Conservation (phyloP, 2,329 filamentous ascomycete genomes). For the Cordyceps cicadae region DNA sequence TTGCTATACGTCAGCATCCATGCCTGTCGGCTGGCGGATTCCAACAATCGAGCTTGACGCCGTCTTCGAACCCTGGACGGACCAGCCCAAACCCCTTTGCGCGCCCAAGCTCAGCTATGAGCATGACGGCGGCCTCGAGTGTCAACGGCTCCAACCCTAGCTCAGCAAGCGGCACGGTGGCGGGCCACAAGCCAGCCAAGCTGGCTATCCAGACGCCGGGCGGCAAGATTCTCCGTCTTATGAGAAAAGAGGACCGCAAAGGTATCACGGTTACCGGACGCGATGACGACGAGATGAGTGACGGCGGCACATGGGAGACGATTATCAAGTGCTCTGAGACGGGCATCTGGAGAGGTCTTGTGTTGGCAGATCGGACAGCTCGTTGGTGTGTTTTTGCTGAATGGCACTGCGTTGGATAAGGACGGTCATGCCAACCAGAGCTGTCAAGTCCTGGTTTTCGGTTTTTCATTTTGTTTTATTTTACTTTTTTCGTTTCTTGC, state of each 20-base stretch:
- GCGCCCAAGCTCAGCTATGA: slow-evolving; percentile 55
- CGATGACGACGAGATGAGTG: slow-evolving; percentile 49
- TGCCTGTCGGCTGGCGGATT: slow-evolving; percentile 37
- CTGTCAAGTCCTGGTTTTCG: not conserved
- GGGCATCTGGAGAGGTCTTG: slow-evolving; percentile 72
- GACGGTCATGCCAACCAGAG: not conserved
- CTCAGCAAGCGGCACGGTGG: slow-evolving; percentile 42
- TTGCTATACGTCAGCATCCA: slow-evolving; percentile 88
- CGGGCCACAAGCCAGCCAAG: slow-evolving; percentile 80
- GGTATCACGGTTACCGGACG: slow-evolving; percentile 40
- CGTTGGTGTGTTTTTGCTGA: slow-evolving; percentile 91
- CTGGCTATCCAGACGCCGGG: slow-evolving; percentile 88
- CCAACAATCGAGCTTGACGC: slow-evolving; percentile 31
- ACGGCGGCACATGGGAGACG: slow-evolving; percentile 77
- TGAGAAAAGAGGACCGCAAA: slow-evolving; percentile 67
- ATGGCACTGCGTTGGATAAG: slow-evolving; percentile 54
- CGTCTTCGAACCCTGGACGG: slow-evolving; percentile 38
- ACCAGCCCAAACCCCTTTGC: slow-evolving; percentile 53
- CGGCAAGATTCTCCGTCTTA: slow-evolving; percentile 86
- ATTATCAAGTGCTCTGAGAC: slow-evolving; percentile 83
- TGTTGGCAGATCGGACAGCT: slow-evolving; percentile 74
- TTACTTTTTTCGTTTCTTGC: slow-evolving; percentile 3
- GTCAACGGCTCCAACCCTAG: slow-evolving; percentile 50
- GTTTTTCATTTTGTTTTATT: not conserved
- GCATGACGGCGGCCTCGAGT: slow-evolving; percentile 48